Evolutionary conservation across 306 rosid species (phyloP).

Genomic region (Vigna nakashimae): DNA sequence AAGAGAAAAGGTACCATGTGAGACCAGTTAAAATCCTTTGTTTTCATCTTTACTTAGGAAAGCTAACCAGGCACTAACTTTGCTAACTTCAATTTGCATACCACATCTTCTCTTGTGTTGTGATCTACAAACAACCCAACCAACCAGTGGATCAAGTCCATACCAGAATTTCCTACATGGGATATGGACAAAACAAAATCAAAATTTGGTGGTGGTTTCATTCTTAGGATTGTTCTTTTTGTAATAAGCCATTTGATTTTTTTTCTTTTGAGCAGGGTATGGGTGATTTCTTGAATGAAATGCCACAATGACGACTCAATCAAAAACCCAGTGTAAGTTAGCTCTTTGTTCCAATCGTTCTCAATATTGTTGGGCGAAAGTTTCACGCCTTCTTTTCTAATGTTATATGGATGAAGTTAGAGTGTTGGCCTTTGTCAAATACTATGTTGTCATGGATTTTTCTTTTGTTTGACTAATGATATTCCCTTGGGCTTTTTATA

Average conservation of each 20-base stretch:
- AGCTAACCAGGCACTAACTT: background rate
- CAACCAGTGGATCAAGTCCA: background rate
- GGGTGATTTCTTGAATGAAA: background rate
- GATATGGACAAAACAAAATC: background rate
- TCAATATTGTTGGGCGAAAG: background rate
- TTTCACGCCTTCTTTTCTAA: background rate
- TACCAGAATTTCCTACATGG: background rate
- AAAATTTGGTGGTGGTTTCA: background rate
- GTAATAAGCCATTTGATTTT: background rate
- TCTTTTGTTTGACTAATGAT: background rate
- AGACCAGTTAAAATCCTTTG: background rate
- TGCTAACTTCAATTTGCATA: background rate
- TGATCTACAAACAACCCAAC: background rate
- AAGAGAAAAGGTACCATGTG: background rate
- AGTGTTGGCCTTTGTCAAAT: background rate
- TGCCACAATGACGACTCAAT: background rate
- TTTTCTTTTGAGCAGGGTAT: background rate
- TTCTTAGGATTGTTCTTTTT: background rate
- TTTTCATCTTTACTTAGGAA: background rate
- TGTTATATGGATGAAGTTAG: background rate
- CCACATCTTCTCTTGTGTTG: background rate
- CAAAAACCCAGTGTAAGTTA: background rate
- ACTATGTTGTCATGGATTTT: background rate
- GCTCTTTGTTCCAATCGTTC: background rate
- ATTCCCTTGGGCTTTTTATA: no score